These are phyloP conservation scores for Elymus sibiricus DNA, from an alignment of 176 grass and related monocot genomes.

Conservation along the genomic window DNA sequence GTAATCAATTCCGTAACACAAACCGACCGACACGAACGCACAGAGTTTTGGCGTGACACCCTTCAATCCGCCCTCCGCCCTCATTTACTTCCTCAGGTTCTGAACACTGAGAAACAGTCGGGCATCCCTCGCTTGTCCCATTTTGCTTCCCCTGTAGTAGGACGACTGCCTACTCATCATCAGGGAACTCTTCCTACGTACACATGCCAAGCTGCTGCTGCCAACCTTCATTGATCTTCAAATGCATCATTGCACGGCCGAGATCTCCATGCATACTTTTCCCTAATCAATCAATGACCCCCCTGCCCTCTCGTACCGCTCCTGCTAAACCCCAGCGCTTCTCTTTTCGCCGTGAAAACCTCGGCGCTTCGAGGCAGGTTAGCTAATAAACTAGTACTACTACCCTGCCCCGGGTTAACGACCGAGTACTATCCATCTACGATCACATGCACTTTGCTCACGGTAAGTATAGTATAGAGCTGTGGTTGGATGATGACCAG, in stretches of 20 bases:
- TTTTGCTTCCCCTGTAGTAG: background rate
- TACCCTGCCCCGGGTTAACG: background rate
- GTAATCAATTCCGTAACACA: background rate
- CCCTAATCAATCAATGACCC: background rate
- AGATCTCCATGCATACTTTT: constrained; percentile 19
- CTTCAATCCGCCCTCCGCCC: background rate
- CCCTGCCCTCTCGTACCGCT: background rate
- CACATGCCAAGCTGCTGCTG: constrained; percentile 1
- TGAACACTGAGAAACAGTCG: background rate
- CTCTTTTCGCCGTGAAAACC: background rate
- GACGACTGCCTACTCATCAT: background rate
- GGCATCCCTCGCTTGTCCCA: background rate
- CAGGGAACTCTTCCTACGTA: background rate
- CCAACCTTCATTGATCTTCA: background rate
- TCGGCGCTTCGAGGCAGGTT: background rate
- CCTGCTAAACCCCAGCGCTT: no score
- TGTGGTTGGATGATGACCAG: background rate
- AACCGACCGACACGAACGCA: background rate
- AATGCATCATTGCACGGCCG: constrained; percentile 1
- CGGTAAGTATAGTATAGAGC: background rate
- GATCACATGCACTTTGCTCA: background rate
- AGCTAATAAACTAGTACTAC: background rate
- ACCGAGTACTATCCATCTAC: background rate
- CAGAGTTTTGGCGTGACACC: background rate
- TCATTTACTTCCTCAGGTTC: constrained; percentile 17